A percentile compares a stretch with the other conserved stretches of the same genome.
phyloP scores from a whole-genome alignment of 1,284 basidiomycete species.

The Naganishia sp. region DNA sequence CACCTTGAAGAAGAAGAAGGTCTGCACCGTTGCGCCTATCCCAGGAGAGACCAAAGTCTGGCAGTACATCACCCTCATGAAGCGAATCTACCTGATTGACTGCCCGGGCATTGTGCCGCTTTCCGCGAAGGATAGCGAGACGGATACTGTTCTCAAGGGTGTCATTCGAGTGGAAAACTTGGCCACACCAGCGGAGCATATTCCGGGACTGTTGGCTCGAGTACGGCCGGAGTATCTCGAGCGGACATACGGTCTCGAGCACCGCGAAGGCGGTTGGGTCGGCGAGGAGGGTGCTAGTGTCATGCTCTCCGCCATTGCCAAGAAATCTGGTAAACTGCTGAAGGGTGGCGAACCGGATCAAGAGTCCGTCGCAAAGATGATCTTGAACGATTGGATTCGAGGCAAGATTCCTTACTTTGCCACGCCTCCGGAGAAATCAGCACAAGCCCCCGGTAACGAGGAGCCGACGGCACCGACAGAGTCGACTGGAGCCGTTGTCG shows the following conservation, averaged over 20 bases:
- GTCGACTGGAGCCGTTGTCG: slow-evolving; percentile 33
- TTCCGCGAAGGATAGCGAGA: slow-evolving; percentile 84
- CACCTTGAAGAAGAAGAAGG: slow-evolving; percentile 97
- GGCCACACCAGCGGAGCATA: slow-evolving; percentile 89
- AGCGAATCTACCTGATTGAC: slow-evolving; percentile 97
- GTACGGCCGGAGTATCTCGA: slow-evolving; percentile 91
- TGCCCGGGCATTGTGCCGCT: slow-evolving; percentile 98
- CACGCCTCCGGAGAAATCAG: slow-evolving; percentile 55
- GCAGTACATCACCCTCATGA: slow-evolving; percentile 98
- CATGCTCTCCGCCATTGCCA: slow-evolving; percentile 81
- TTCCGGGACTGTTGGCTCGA: slow-evolving; percentile 80
- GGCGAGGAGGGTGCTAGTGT: slow-evolving; percentile 63
- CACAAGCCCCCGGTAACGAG: slow-evolving; percentile 36
- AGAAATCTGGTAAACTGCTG: slow-evolving; percentile 86
- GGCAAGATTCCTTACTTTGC: slow-evolving; percentile 67
- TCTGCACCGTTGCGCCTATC: slow-evolving; percentile 94
- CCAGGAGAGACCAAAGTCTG: slow-evolving; percentile 99
- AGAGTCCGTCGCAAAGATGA: slow-evolving; percentile 90
- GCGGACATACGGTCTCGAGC: slow-evolving; percentile 79
- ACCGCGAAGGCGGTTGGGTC: slow-evolving; percentile 58
- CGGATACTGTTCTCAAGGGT: slow-evolving; percentile 92
- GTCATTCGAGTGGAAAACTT: slow-evolving; percentile 96
- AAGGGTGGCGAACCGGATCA: slow-evolving; percentile 94
- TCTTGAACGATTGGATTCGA: slow-evolving; percentile 96
- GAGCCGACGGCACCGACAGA: slow-evolving; percentile 39